Conservation (phyloP, 257 asterid species). For the Nicotiana otophora region DNA sequence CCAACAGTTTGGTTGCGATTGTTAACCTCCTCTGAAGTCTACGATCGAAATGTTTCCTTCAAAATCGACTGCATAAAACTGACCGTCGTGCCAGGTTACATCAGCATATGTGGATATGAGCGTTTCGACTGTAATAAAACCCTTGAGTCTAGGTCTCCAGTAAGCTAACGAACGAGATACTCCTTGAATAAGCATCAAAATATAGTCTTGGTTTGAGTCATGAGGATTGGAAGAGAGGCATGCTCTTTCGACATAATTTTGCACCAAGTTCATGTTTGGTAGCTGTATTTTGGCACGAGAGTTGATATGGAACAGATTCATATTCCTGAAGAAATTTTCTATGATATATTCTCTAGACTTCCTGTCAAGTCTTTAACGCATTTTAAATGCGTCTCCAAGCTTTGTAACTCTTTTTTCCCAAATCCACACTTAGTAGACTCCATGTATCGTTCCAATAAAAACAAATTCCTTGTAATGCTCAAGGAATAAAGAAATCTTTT, state of each 20-base stretch:
- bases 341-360: too few species aligned
- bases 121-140: background rate
- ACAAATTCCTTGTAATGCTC: too few species aligned
- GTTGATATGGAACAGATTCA: background rate
- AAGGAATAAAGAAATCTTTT: too few species aligned
- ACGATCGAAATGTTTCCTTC: background rate
- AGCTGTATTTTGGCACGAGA: background rate
- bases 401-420: too few species aligned
- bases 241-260: too few species aligned
- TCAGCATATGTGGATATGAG: background rate
- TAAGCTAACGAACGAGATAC: background rate
- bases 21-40: background rate
- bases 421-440: too few species aligned
- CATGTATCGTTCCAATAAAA: too few species aligned
- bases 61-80: background rate
- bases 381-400: too few species aligned
- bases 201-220: background rate
- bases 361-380: too few species aligned
- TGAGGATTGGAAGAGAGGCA: background rate
- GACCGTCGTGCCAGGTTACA: background rate
- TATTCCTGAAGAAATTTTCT: background rate
- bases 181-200: slow-evolving; percentile 1
- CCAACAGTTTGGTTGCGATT: background rate
- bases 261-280: background rate
- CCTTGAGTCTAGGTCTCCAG: background rate